phyloP scores from a whole-genome alignment of 1,139 yeast species.

The Yamadazyma atmosphaerica region DNA sequence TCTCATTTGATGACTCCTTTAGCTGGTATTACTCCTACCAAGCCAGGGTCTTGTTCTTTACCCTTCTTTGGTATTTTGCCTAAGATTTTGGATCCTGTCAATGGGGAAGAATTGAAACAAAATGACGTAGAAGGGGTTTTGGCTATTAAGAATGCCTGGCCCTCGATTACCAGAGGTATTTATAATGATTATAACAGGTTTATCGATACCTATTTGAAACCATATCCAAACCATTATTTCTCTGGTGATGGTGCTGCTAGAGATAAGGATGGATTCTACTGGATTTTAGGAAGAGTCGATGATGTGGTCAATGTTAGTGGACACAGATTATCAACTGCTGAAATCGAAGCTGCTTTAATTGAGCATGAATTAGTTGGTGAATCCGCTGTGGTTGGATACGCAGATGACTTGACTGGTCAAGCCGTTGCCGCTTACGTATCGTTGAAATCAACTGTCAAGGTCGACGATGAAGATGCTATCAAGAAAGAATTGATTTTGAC shows the following conservation, averaged over 20 bases:
- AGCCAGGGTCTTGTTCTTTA: conserved; percentile 77
- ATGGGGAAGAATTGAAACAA: conserved; percentile 64
- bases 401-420: conserved; percentile 80
- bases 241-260: conserved; percentile 85
- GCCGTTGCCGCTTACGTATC: conserved; percentile 83
- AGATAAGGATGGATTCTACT: conserved; percentile 72
- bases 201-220: conserved; percentile 70
- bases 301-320: conserved; percentile 84
- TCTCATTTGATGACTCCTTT: conserved; percentile 71
- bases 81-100: conserved; percentile 67
- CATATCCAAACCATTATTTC: conserved; percentile 69
- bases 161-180: conserved; percentile 75
- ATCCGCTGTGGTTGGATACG: conserved; percentile 78
- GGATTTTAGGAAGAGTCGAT: conserved; percentile 82
- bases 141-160: conserved; percentile 73
- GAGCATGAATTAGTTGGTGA: conserved; percentile 72
- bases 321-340: conserved; percentile 79
- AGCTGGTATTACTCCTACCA: conserved; percentile 73
- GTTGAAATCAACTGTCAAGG: conserved; percentile 45
- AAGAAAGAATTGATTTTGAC: conserved; percentile 71
- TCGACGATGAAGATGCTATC: conserved; percentile 51
- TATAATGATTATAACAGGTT: conserved; percentile 69
- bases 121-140: conserved; percentile 74
- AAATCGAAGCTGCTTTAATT: conserved; percentile 75
- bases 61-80: conserved; percentile 78